Evolutionary conservation across 2,329 filamentous ascomycete genomes (phyloP), one percentile per base, ranked within the genome.

Genomic region (Emergomyces pasteurianus): DNA sequence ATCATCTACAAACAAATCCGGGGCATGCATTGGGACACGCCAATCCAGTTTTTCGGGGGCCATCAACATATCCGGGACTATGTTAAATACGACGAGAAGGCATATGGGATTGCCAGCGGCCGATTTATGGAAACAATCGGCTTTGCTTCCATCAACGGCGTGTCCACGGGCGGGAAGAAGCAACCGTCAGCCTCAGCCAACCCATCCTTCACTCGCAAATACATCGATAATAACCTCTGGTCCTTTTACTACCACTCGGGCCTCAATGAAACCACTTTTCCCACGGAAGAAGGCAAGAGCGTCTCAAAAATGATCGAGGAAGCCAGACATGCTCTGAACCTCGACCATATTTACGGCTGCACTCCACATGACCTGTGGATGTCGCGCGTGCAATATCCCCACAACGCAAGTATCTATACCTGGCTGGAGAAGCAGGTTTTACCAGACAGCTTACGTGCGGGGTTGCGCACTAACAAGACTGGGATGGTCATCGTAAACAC

Each of bases 111-210:
- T 5, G 91, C 91, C 47, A 94, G 89, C 67, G 92, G 92, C 3
- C 83, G 92, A 0, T 97, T 96, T 73, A 88, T 96, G 79, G 92
- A 97, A 77, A 96, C 92, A 0, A 86, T 97, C 57, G 92, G 92
- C 1, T 97, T 94, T 82, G 85, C 94, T 83, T 95, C 91, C 0
- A 85, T 96, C 53, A 81, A 87, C 61, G 90, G 90, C 1, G 70
- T 86, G 23, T 75, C 75, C 9, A 78, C 76, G 1, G 63, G 67
- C 38, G 65, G 50, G 59, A 64, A 34, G n/a, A 47, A 61, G 38
- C 60, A 62, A 28, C 61, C 75, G 0, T 47, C 43, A 9, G 65
- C 72, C 3, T 69, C 74, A 6, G 72, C 74, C 0, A 70, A 69
- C 5, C 75, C 85, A 50, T 81, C 78, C 1, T 96, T 95, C 71